A percentile compares a stretch with the other conserved stretches of the same genome.
Conservation (phyloP, 2,329 filamentous ascomycete genomes). For the Sporothrix variecibatus region DNA sequence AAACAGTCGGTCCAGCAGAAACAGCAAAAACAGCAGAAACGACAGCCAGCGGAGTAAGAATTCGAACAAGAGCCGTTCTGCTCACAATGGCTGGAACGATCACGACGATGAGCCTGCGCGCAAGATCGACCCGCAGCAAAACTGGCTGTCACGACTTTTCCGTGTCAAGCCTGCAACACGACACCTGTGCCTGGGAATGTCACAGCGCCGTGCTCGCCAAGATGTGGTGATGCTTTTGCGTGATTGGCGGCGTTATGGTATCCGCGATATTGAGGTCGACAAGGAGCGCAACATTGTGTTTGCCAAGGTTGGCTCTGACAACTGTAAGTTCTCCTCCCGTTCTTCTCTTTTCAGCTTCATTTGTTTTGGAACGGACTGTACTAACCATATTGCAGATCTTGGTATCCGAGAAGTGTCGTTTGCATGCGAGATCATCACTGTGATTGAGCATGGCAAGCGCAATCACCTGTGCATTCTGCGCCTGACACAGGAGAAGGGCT, state of each 20-base stretch:
- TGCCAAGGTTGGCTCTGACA: slow-evolving; percentile 72
- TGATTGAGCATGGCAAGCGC: slow-evolving; percentile 80
- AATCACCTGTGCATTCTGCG: slow-evolving; percentile 77
- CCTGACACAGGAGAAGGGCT: slow-evolving; percentile 88
- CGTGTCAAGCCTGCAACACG: slow-evolving; percentile 80
- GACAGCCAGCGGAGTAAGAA: slow-evolving; percentile 24
- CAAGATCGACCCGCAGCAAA: slow-evolving; percentile 69
- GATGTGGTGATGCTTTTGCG: slow-evolving; percentile 74
- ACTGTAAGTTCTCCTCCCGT: slow-evolving; percentile 62
- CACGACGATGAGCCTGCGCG: slow-evolving; percentile 47
- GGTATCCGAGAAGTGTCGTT: slow-evolving; percentile 86
- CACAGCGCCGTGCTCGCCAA: slow-evolving; percentile 71
- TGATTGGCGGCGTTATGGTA: slow-evolving; percentile 81
- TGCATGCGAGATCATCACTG: slow-evolving; percentile 82
- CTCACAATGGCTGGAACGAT: slow-evolving; percentile 24
- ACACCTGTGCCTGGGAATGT: slow-evolving; percentile 73
- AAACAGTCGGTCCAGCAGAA: slow-evolving; percentile 17
- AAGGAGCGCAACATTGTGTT: slow-evolving; percentile 78
- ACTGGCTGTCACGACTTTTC: slow-evolving; percentile 87
- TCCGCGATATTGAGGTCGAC: slow-evolving; percentile 76
- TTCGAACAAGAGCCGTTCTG: slow-evolving; percentile 17
- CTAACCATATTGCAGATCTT: slow-evolving; percentile 52
- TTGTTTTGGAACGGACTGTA: background rate
- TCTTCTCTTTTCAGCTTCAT: background rate
- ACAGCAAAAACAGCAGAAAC: slow-evolving; percentile 17